Evolutionary conservation across 2,329 filamentous ascomycete genomes (phyloP), one percentile per base, ranked within the genome.

Genomic region (Chaetomium sp.): DNA sequence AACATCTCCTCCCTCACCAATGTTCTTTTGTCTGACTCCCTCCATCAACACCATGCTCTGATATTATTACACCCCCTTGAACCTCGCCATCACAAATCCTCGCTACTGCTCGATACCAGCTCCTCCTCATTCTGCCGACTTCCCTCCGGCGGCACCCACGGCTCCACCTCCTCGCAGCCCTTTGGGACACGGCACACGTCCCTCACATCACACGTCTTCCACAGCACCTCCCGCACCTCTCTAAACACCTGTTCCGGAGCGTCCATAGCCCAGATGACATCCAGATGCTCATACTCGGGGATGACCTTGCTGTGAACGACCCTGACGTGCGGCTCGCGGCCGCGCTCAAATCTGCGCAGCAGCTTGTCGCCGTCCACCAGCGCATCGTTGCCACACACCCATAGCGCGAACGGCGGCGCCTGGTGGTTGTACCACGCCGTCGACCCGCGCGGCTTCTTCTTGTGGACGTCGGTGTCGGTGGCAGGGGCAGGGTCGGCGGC

Each of bases 261-360:
- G 73, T 97, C 93, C 82, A 97, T 92, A 0, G 93, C 93, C 94
- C 94, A 97, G 45, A 98, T 87, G 1, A 97, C 92, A 77, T 97
- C 94, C 4, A 98, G 83, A 77, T 98, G 94, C 78, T 97, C 94
- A 75, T 97, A 96, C 55, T 90, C 91, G 2, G 91, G 87, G 51
- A 97, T 90, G 25, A 96, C 81, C 74, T 92, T 96, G 68, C 85
- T 85, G 77, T 97, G 91, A 4, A 97, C 91, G 5, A 97, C 79
- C 47, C 84, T 81, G 9, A 96, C 92, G 72, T 92, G 82, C 1
- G 94, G 94, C 76, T 98, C 94, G 29, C 91, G 82, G 0, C 90
- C 90, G 50, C 85, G 84, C 71, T 90, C 84, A 68, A 97, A 90
- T 1, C 94, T 84, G 23, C 85, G 82, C 2, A 97, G 80, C 9